Percentiles rank a stretch among this genome's conserved stretches.
phyloP scores from a whole-genome alignment of 2,329 filamentous ascomycete species.

The Sarocladium strictum region DNA sequence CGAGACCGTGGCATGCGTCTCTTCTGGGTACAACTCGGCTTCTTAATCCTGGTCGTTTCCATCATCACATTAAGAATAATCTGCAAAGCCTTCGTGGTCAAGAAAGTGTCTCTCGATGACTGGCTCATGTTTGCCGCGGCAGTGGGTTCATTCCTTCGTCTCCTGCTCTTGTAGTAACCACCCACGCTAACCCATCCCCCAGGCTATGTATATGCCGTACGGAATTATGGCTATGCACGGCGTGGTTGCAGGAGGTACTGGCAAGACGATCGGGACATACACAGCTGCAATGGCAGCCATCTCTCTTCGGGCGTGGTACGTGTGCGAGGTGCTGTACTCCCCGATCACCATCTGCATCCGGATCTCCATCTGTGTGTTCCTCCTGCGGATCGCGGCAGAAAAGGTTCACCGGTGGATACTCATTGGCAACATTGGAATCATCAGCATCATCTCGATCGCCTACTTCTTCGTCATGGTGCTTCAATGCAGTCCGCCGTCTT shows the following conservation, averaged over 20 bases:
- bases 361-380: constrained; percentile 34
- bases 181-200: background rate
- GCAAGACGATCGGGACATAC: constrained; percentile 18
- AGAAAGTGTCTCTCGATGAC: constrained; percentile 39
- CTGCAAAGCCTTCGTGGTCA: constrained; percentile 37
- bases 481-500: constrained; percentile 42
- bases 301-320: constrained; percentile 30
- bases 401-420: constrained; percentile 28
- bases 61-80: constrained; percentile 39
- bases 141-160: constrained; percentile 24
- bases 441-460: constrained; percentile 27
- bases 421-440: constrained; percentile 25
- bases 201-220: constrained; percentile 30
- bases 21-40: constrained; percentile 18
- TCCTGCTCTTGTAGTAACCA: background rate
- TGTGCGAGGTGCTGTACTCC: constrained; percentile 34
- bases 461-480: constrained; percentile 43
- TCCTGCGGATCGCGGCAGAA: constrained; percentile 31
- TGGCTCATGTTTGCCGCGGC: constrained; percentile 39
- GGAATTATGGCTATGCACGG: constrained; percentile 26
- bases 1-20: constrained; percentile 12
- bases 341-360: constrained; percentile 32
- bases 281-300: constrained; percentile 17
- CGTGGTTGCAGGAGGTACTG: constrained; percentile 22
- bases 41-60: constrained; percentile 28